Evolutionary conservation across 75 land plant genomes (phyloP).

Genomic region (Ceratopteris richardii): DNA sequence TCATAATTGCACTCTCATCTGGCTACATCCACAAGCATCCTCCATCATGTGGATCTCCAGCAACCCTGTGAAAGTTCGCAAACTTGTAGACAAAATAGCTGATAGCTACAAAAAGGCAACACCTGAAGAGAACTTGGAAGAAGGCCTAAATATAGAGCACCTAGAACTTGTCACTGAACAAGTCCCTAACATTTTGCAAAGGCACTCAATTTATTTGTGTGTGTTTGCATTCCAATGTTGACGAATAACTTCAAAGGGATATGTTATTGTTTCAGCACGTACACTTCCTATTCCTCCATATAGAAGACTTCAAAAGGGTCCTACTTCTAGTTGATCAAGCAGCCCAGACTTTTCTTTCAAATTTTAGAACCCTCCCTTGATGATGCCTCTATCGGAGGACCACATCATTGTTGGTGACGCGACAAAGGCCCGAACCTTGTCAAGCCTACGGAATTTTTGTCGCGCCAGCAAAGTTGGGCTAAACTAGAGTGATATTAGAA

Average conservation of each 20-base stretch:
- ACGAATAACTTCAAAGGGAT: conserved; percentile 87
- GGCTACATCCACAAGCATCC: too few species aligned
- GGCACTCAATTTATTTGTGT: conserved; percentile 37
- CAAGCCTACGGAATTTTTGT: too few species aligned
- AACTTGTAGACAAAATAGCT: conserved; percentile 75
- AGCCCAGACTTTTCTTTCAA: conserved; percentile 34
- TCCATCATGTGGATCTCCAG: too few species aligned
- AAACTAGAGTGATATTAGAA: too few species aligned
- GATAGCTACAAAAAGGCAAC: conserved; percentile 48
- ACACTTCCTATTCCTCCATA: conserved; percentile 80
- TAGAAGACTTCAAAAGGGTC: conserved; percentile 60
- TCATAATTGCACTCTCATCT: too few species aligned
- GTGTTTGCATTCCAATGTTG: conserved; percentile 76
- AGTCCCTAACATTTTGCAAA: conserved; percentile 46
- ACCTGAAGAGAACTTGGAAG: conserved; percentile 84
- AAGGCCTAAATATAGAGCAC: conserved; percentile 75
- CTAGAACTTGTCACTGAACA: conserved; percentile 65
- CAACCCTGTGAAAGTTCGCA: too few species aligned
- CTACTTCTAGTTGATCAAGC: conserved; percentile 63
- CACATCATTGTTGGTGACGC: too few species aligned
- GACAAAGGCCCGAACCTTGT: too few species aligned
- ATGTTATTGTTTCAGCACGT: conserved; percentile 77
- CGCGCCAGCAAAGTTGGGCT: too few species aligned
- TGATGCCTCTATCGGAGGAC: background rate
- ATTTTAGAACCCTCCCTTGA: background rate